Base-by-base conservation (phyloP, 305 asterid species). In the Fraxinus nigra region DNA sequence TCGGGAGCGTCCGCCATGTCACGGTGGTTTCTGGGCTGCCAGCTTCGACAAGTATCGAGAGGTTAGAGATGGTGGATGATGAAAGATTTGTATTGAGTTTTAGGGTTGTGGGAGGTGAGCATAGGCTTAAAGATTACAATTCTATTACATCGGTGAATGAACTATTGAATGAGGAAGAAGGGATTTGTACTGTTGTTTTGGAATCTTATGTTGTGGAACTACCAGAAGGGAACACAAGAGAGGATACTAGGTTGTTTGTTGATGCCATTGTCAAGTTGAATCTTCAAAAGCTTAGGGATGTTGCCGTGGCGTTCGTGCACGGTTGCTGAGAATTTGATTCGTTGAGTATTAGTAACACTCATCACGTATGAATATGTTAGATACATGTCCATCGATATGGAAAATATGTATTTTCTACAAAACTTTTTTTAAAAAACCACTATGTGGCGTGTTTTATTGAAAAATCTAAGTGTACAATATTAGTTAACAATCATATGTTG, bases 11-110 rank as follows among this genome's bases (percentile, higher is more conserved):
- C 18, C 76, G 94, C 34, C 90, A 87, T 77, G 88, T 91, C 32
- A 87, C 93, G 0, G 92, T 89, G 3, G 90, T 91, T 2, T 91
- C 92, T 0, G 93, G 94, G 2, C 80, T 91, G 7, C 94, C 94
- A 8, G 94, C 94, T 1, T 81, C 93, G 0, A 89, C 93, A 5
- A 87, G 90, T 81, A 84, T 88, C 2, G 93, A 90, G 79, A 88
- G 88, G 61, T 75, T 88, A 9, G 92, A 88, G 87, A 84, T 90
- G 40, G 51, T 88, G 56, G 90, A 88, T 35, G 92, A 90, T 8
- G 88, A 87, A 5, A 88, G 79, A 34, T 86, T 85, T 54, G 83
- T 90, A 10, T 46, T 90, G 72, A 87, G 93, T 46, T 90, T 90
- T 33, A 77, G 87, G 77, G 93, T 88, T 0, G 87, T 88, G 4